Percentiles rank a stretch among this genome's conserved stretches.
Evolutionary conservation across 2,329 filamentous ascomycete genomes (phyloP).

Genomic region (Talaromyces sp.): DNA sequence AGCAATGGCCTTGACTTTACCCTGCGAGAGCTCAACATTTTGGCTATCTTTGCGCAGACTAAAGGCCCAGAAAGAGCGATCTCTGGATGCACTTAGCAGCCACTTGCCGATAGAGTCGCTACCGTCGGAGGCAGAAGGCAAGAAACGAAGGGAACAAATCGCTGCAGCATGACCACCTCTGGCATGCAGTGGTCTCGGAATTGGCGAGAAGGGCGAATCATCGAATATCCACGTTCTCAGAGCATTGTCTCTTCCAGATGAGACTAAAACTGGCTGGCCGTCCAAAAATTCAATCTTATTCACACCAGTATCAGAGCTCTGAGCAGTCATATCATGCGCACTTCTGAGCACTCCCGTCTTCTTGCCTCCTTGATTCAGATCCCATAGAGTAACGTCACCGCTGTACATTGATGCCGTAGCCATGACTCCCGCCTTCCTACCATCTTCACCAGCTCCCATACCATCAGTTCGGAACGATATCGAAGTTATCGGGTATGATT

Average conservation of each 20-base stretch:
- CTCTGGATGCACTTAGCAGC: slow-evolving; percentile 83
- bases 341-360: slow-evolving; percentile 82
- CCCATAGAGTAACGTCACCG: slow-evolving; percentile 94
- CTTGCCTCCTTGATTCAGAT: slow-evolving; percentile 82
- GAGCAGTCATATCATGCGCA: slow-evolving; percentile 66
- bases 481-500: slow-evolving; percentile 64
- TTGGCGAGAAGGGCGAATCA: slow-evolving; percentile 80
- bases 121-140: slow-evolving; percentile 85
- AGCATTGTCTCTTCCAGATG: slow-evolving; percentile 88
- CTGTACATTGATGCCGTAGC: slow-evolving; percentile 75
- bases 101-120: slow-evolving; percentile 87
- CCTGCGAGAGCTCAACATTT: slow-evolving; percentile 89
- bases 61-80: slow-evolving; percentile 94
- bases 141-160: slow-evolving; percentile 75
- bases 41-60: slow-evolving; percentile 92
- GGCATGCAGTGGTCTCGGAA: slow-evolving; percentile 79
- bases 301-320: slow-evolving; percentile 66
- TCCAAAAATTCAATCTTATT: slow-evolving; percentile 85
- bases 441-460: slow-evolving; percentile 81
- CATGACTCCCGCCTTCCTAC: slow-evolving; percentile 84
- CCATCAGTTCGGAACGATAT: slow-evolving; percentile 91
- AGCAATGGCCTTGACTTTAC: slow-evolving; percentile 79
- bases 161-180: slow-evolving; percentile 86
- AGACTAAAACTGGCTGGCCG: slow-evolving; percentile 85
- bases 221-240: slow-evolving; percentile 97